A percentile compares a stretch with the other conserved stretches of the same genome.
Evolutionary conservation across 73 alveolate species (phyloP).

Genomic region (Paramecium primaurelia): DNA sequence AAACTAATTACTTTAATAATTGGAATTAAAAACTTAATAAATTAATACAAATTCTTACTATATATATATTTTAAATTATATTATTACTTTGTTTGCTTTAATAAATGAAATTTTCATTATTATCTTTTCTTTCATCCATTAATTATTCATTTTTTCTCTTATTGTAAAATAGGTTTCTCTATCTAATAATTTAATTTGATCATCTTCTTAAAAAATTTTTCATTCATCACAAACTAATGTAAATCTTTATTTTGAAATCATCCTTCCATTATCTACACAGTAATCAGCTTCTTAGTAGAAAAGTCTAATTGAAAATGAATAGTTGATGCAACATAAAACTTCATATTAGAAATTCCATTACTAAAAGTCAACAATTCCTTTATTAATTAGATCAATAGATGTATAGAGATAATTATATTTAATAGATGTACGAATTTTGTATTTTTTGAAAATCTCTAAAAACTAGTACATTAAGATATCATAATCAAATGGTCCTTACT

Average conservation of each 20-base stretch:
- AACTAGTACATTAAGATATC: slow-evolving; percentile 3
- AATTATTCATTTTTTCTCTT: background rate
- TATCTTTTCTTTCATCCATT: slow-evolving; percentile 1
- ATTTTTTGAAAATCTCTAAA: background rate
- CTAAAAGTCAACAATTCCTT: background rate
- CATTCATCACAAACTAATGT: slow-evolving; percentile 26
- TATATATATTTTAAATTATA: background rate
- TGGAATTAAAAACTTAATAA: too few species aligned
- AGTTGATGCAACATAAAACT: background rate
- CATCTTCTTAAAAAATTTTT: background rate
- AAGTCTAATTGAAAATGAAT: background rate
- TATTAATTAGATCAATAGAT: background rate
- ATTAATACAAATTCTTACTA: too few species aligned
- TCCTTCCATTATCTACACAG: background rate
- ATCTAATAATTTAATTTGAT: background rate
- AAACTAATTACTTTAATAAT: too few species aligned
- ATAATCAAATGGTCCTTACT: slow-evolving; percentile 2
- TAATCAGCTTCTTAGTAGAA: slow-evolving; percentile 37
- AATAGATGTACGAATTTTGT: background rate
- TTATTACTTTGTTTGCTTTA: background rate
- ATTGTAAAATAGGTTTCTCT: background rate
- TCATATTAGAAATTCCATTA: slow-evolving; percentile 8
- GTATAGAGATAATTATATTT: background rate
- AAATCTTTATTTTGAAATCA: slow-evolving; percentile 32
- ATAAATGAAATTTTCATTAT: slow-evolving; percentile 24